A percentile compares a stretch with the other conserved stretches of the same genome.
Conservation (phyloP, 2,329 filamentous ascomycete species). For the Polychaeton citri region DNA sequence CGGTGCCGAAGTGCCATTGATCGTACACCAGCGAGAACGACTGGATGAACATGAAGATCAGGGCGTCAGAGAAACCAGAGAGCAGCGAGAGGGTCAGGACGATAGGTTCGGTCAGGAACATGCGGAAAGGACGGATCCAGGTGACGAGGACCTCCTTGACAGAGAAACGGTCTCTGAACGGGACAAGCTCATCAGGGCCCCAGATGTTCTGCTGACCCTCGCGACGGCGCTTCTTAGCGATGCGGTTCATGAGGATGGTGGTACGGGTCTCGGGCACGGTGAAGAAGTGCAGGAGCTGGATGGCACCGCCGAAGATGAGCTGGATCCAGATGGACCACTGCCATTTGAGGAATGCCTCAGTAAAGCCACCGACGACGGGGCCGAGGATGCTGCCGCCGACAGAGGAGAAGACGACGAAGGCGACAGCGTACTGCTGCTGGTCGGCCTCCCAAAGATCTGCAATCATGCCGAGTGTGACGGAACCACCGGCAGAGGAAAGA, state of each 20-base stretch:
- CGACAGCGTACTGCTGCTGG: slow-evolving; percentile 48
- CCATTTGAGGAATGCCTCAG: slow-evolving; percentile 43
- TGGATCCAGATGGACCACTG: slow-evolving; percentile 78
- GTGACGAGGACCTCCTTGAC: slow-evolving; percentile 36
- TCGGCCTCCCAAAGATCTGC: slow-evolving; percentile 51
- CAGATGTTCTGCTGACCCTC: slow-evolving; percentile 50
- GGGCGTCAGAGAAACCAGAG: slow-evolving; percentile 60
- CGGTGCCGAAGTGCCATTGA: slow-evolving; percentile 52
- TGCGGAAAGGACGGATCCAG: slow-evolving; percentile 57
- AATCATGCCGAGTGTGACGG: slow-evolving; percentile 52
- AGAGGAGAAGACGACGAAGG: slow-evolving; percentile 40
- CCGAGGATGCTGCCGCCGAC: slow-evolving; percentile 25
- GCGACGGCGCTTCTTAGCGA: slow-evolving; percentile 61
- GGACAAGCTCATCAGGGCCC: slow-evolving; percentile 59
- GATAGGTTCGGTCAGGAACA: slow-evolving; percentile 67
- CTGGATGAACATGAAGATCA: slow-evolving; percentile 73
- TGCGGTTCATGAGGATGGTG: slow-evolving; percentile 65
- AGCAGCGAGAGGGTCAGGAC: slow-evolving; percentile 59
- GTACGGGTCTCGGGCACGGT: slow-evolving; percentile 69
- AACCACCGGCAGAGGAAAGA: slow-evolving; percentile 50
- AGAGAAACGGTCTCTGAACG: slow-evolving; percentile 26
- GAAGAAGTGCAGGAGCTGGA: slow-evolving; percentile 47
- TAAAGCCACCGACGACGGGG: slow-evolving; percentile 24
- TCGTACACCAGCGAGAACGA: slow-evolving; percentile 56
- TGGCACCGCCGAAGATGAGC: slow-evolving; percentile 61